phyloP scores from a whole-genome alignment of 371 early-diverging fungal species.

The Mortierella sp. region DNA sequence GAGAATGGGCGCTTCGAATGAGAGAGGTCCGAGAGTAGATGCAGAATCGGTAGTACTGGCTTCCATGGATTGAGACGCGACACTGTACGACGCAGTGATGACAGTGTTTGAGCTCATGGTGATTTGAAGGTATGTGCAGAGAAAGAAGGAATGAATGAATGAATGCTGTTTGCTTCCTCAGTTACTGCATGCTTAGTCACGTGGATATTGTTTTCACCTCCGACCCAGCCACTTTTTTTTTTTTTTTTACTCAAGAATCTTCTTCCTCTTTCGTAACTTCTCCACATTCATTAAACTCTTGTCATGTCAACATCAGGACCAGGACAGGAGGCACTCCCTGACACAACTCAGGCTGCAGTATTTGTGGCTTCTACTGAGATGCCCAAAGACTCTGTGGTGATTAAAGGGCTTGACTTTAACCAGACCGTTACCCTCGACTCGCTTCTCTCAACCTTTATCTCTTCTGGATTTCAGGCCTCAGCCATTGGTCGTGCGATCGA shows the following conservation, averaged over 20 bases:
- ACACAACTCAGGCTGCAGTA: slow-evolving; percentile 68
- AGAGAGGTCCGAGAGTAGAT: slow-evolving; percentile 2
- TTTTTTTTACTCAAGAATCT: not conserved
- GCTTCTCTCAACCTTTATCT: slow-evolving; percentile 77
- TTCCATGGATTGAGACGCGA: not conserved
- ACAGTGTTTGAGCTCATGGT: slow-evolving; percentile 14
- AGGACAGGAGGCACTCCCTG: slow-evolving; percentile 35
- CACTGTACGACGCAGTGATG: slow-evolving; percentile 27
- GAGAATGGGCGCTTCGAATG: slow-evolving; percentile 21
- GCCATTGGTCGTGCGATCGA: slow-evolving; percentile 89
- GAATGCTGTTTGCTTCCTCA: not conserved
- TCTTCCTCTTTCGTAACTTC: not conserved
- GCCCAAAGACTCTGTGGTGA: slow-evolving; percentile 74
- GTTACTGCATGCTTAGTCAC: not conserved
- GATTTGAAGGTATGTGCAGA: not conserved
- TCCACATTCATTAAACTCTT: not conserved
- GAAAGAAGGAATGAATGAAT: not conserved
- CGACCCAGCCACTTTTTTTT: not conserved
- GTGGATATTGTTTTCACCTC: not conserved
- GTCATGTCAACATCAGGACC: slow-evolving; percentile 29
- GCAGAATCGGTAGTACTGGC: not conserved
- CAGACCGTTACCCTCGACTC: slow-evolving; percentile 70
- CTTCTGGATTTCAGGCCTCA: slow-evolving; percentile 96
- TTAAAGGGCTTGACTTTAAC: slow-evolving; percentile 93
- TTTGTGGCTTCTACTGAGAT: slow-evolving; percentile 77